Conservation (phyloP, 257 asterid genomes). For the Jasminum sambac region DNA sequence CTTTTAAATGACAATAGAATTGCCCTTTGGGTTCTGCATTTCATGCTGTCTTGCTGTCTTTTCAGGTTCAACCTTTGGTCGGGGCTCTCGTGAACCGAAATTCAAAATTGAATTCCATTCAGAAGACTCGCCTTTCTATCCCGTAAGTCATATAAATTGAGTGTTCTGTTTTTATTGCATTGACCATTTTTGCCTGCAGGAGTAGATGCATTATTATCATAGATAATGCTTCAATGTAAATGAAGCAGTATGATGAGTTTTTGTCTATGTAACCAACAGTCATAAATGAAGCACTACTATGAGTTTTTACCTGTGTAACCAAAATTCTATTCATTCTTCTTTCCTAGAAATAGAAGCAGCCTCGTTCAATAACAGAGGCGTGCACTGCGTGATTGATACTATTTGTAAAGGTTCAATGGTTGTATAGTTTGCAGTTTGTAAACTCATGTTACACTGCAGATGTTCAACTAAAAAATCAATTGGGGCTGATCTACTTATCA, state of each 20-base stretch:
- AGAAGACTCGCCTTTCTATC: slow-evolving; percentile 73
- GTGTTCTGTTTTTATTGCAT: neutral
- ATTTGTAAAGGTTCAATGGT: neutral
- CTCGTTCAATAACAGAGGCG: neutral
- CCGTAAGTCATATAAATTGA: slow-evolving; percentile 51
- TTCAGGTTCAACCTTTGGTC: slow-evolving; percentile 70
- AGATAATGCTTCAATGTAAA: neutral
- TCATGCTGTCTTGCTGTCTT: slow-evolving; percentile 14
- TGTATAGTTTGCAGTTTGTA: neutral
- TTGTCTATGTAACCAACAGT: neutral
- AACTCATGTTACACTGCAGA: neutral
- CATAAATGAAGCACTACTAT: neutral
- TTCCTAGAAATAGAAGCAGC: neutral
- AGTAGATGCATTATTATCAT: neutral
- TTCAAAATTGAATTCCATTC: slow-evolving; percentile 81
- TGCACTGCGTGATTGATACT: neutral
- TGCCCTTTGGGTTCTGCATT: neutral
- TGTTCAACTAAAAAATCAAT: neutral
- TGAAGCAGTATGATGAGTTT: neutral
- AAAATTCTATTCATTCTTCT: neutral
- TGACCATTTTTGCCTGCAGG: neutral
- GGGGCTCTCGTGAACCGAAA: slow-evolving; percentile 87
- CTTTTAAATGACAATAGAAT: neutral
- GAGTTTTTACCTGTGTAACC: neutral
- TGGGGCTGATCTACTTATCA: neutral